Conservation (phyloP, 306 rosid species). For the Ochetophila trinervis region DNA sequence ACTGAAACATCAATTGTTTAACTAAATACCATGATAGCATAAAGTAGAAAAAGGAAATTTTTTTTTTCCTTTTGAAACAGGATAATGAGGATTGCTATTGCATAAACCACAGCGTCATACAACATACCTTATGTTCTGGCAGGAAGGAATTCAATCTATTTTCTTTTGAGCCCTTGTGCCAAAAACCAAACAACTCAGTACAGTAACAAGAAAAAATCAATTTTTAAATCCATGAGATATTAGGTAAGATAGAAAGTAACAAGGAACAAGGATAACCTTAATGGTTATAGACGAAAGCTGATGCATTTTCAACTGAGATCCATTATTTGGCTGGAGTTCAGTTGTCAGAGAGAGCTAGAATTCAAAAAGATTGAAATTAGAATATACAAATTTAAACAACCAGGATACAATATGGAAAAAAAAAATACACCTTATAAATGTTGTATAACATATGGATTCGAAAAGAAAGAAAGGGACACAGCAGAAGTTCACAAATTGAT, state of each 20-base stretch:
- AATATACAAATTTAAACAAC: background rate
- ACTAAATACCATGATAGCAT: background rate
- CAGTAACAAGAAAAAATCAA: conserved; percentile 13
- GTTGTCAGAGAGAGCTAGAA: conserved; percentile 73
- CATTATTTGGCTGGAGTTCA: conserved; percentile 47
- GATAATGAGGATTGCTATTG: background rate
- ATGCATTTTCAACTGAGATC: conserved; percentile 39
- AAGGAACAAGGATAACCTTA: conserved; percentile 55
- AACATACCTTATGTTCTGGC: conserved; percentile 34
- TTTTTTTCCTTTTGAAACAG: background rate
- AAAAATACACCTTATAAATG: background rate
- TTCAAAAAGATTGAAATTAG: conserved; percentile 15
- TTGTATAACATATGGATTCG: background rate
- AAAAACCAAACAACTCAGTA: conserved; percentile 50
- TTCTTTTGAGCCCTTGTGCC: conserved; percentile 91
- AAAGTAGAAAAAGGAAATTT: background rate
- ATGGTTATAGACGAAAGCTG: conserved; percentile 32
- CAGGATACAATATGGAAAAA: conserved; percentile 1
- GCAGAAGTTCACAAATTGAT: background rate
- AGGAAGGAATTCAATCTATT: conserved; percentile 59
- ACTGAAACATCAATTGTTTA: background rate
- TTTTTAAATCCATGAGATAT: conserved; percentile 1
- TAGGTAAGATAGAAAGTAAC: background rate
- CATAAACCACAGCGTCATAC: conserved; percentile 11
- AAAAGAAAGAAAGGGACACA: background rate